Conservation (phyloP, 495 filamentous ascomycete species). For the Aspergillus funiculosus region DNA sequence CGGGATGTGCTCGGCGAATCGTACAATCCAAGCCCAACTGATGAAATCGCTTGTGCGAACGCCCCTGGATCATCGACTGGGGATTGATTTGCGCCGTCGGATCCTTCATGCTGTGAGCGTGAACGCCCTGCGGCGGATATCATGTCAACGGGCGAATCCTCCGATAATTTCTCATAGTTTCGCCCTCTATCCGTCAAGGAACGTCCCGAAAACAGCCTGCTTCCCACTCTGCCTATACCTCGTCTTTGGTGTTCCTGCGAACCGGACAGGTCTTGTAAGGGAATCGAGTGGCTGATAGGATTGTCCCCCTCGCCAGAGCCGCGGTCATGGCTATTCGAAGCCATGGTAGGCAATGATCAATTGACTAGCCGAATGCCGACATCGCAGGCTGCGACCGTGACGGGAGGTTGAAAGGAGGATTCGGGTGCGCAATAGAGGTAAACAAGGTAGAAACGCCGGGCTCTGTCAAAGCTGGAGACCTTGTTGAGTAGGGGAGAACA, state of each 20-base stretch:
- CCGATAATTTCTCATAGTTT: constrained; percentile 50
- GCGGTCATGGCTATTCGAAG: constrained; percentile 50
- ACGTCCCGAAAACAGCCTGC: constrained; percentile 32
- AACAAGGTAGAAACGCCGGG: not conserved
- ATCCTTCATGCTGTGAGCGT: constrained; percentile 19
- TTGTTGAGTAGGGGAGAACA: not conserved
- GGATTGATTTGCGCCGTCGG: constrained; percentile 34
- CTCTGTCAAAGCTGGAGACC: not conserved
- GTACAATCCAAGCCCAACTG: constrained; percentile 53
- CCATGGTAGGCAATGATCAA: constrained; percentile 50
- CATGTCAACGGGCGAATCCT: constrained; percentile 44
- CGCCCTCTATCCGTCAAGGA: constrained; percentile 32
- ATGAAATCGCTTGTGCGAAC: constrained; percentile 57
- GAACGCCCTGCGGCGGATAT: constrained; percentile 19
- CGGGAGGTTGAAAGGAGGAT: constrained; percentile 11
- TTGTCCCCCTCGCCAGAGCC: constrained; percentile 40
- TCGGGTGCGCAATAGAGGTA: constrained; percentile 3
- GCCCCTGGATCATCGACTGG: constrained; percentile 45
- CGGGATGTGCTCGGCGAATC: constrained; percentile 26
- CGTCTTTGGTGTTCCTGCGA: constrained; percentile 40
- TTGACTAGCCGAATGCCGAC: constrained; percentile 39
- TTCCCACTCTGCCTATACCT: constrained; percentile 26
- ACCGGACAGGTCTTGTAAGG: constrained; percentile 72
- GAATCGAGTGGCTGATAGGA: constrained; percentile 64
- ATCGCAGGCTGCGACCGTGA: constrained; percentile 30